phyloP scores from a whole-genome alignment of 768 basidiomycete species.

The Rhizopogon sp. region DNA sequence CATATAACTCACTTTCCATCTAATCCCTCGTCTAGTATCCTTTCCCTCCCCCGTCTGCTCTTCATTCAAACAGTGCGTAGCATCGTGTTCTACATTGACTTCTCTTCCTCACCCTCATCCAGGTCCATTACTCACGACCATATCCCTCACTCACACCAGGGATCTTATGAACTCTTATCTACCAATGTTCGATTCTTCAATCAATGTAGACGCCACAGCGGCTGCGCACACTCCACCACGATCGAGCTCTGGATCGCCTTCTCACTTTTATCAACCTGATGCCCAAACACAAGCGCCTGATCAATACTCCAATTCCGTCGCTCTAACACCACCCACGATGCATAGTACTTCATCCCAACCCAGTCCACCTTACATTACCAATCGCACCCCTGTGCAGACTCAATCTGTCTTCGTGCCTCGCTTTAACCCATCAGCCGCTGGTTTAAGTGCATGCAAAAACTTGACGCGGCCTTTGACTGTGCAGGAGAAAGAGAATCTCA shows the following conservation, averaged over 20 bases:
- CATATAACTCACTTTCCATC: neutral
- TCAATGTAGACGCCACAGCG: neutral
- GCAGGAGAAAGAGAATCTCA: slow-evolving; percentile 64
- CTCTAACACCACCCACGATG: neutral
- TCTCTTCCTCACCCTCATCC: neutral
- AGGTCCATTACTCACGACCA: neutral
- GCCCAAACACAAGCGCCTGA: neutral
- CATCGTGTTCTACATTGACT: neutral
- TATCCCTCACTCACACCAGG: neutral
- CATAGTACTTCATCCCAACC: neutral
- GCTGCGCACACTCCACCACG: neutral
- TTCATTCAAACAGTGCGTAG: neutral
- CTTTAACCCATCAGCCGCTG: slow-evolving; percentile 18
- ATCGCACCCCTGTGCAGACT: neutral
- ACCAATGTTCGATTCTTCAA: neutral
- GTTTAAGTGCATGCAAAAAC: slow-evolving; percentile 20
- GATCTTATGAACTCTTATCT: neutral
- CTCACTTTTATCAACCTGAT: neutral
- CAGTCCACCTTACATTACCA: neutral
- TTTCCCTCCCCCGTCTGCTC: no score
- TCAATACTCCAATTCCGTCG: neutral
- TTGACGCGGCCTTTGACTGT: slow-evolving; percentile 48
- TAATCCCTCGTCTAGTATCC: neutral
- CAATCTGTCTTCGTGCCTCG: slow-evolving; percentile 5
- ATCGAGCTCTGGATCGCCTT: neutral